phyloP scores from a whole-genome alignment of 2,329 filamentous ascomycete species.

The Trichoderma polysporum region DNA sequence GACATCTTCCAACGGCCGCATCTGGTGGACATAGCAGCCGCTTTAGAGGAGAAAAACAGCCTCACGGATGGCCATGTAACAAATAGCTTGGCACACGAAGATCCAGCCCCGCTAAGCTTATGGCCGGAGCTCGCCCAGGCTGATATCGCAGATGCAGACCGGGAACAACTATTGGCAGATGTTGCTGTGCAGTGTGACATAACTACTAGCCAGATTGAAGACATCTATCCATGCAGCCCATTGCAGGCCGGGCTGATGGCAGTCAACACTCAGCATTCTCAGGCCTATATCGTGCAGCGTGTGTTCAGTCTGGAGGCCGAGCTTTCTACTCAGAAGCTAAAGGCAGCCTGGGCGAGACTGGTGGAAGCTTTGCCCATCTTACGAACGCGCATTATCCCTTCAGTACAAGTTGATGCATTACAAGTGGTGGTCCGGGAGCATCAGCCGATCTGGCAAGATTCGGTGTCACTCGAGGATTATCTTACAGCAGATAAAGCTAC shows the following conservation, averaged over 20 bases:
- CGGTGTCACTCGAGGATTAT: not conserved
- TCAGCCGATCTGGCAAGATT: not conserved
- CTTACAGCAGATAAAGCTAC: not conserved
- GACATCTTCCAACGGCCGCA: conserved; percentile 1
- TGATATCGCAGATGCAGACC: not conserved
- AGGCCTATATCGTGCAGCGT: not conserved
- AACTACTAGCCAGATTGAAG: conserved; percentile 5
- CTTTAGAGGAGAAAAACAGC: not conserved
- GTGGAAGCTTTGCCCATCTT: not conserved
- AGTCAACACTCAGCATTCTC: not conserved
- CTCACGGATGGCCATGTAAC: not conserved
- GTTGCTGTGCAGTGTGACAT: conserved; percentile 10
- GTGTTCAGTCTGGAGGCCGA: not conserved
- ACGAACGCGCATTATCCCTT: conserved; percentile 15
- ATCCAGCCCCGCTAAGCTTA: not conserved
- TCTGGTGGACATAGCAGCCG: not conserved
- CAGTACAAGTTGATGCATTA: not conserved
- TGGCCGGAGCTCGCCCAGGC: not conserved
- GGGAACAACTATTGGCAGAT: not conserved
- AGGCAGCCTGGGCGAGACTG: conserved; percentile 2
- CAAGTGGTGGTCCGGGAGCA: conserved; percentile 12
- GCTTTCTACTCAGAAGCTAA: not conserved
- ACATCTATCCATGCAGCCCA: not conserved
- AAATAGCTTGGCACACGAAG: not conserved
- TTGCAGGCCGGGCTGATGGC: not conserved